Evolutionary conservation across 192 early-diverging fungal species (phyloP), one percentile per base, ranked within the genome.

Genomic region (Coemansia sp.): DNA sequence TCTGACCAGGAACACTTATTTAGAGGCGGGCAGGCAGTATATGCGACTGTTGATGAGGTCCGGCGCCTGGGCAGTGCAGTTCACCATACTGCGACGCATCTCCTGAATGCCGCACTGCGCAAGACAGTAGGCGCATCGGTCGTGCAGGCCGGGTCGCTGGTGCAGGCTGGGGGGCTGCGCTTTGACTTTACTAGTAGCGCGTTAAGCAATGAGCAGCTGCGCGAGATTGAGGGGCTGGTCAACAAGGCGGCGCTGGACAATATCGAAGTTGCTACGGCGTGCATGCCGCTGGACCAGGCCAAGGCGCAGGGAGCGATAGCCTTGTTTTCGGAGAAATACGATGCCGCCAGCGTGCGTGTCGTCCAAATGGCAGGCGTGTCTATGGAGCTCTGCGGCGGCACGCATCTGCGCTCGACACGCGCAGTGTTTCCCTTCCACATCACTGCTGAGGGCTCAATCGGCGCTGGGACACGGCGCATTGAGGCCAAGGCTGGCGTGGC

Each of bases 371-470:
- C 82, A 8, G 83, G 85, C n/a, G 86, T 88, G 46, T 95, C 93
- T 38, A 86, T 96, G 67, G 97, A 99, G 76, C 95, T 99, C 74
- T 99, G 97, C 76, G 95, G 97, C 75, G 97, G 97, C 66, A 98
- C 96, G 21, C 97, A 99, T 68, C 91, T 98, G 73, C 86, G 83
- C 39, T 87, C 88, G 75, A 97, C 97, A 0, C 86, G 91, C 2
- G 93, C 93, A 28, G 96, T 98, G 67, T 96, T 92, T 80, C 85
- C 88, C 40, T 91, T 96, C 74, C 86, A 87, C 35, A 89, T 98
- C 59, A 75, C 95, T 33, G 90, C 95, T 66, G 97, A 99, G 72
- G 70, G 84, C 30, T 92, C 91, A 64, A 92, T 99, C 69, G 93
- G 95, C 72, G 95, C 97, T 84, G 97, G 97, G 58, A 95, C 97